Evolutionary conservation across 176 grass and related monocot species (phyloP), one percentile per base, ranked within the genome.

Genomic region (Oryza australiensis): DNA sequence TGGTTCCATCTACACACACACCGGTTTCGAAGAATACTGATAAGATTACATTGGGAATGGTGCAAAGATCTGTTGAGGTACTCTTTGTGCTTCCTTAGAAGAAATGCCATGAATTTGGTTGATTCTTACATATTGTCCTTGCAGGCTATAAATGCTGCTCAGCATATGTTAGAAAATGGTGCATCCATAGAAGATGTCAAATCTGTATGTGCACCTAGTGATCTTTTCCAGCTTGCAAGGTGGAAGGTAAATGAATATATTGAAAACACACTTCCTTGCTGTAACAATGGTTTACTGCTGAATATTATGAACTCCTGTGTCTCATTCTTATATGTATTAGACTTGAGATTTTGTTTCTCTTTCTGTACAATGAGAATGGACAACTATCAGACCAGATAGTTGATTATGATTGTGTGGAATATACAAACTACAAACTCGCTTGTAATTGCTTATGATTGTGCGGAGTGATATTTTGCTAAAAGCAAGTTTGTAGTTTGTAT

Each of bases 21-120:
- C 43, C 49, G 55, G 15, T 15, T 43, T 9, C 32, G 33, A 88
- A 83, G 35, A 80, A 79, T 42, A 62, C 72, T 37, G 86, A 87
- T 15, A 87, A 79, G 65, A 84, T 94, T 82, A 91, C 86, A 46
- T 64, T 86, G 41, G 92, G 87, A 53, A 76, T 70, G 68, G 86
- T 94, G 75, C 89, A 94, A 69, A 84, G 68, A 91, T 84, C 77
- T 73, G 89, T 89, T 68, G 86, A 94, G 92, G 92, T 94, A 89
- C 55, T 65, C 70, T 75, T 16, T 91, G 7, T 49, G 29, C 28
- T 43, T 76, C 30, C 14, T 62, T 78, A 46, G 3, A 82, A 34
- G 34, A 24, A 48, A 26, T 67, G 5, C 26, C 16, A 18, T 78
- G 46, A 14, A 78, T 78, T 68, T 85, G 64, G 66, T 67, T 23